Percentiles rank a stretch among this genome's conserved stretches.
These are phyloP conservation scores for Cutaneotrichosporon mucoides DNA, from an alignment of 1,284 basidiomycete species.

Conservation along the genomic window DNA sequence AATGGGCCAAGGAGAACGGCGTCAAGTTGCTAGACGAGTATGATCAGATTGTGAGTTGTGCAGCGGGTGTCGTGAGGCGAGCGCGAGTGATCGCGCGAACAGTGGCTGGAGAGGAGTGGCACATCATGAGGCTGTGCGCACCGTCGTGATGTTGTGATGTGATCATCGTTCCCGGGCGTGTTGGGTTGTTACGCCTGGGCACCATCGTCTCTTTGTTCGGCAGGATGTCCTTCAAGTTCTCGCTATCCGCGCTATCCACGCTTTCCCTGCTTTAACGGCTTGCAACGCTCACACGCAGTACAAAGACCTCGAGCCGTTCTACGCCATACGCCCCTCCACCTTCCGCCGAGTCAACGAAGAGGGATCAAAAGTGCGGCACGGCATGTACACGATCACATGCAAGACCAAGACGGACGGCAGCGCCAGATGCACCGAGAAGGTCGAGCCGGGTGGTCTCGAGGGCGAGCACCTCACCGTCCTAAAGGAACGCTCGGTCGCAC, in stretches of 20 bases:
- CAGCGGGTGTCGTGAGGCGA: not conserved
- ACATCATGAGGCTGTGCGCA: too few species aligned
- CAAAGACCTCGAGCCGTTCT: slow-evolving; percentile 46
- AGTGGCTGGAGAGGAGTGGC: too few species aligned
- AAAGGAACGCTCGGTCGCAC: slow-evolving; percentile 30
- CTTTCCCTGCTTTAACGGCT: not conserved
- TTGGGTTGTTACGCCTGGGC: too few species aligned
- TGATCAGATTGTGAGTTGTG: slow-evolving; percentile 43
- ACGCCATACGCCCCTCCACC: slow-evolving; percentile 29
- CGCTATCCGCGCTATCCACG: too few species aligned
- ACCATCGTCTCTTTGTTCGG: too few species aligned
- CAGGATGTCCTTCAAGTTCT: too few species aligned
- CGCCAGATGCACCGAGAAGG: slow-evolving; percentile 22
- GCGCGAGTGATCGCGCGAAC: too few species aligned
- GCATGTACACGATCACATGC: slow-evolving; percentile 44
- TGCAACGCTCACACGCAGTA: slow-evolving; percentile 20
- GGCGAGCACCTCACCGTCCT: slow-evolving; percentile 31
- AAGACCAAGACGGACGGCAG: slow-evolving; percentile 7
- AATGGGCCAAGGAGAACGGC: slow-evolving; percentile 30
- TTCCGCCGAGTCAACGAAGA: slow-evolving; percentile 22
- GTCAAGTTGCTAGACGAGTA: slow-evolving; percentile 47
- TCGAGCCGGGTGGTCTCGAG: slow-evolving; percentile 31
- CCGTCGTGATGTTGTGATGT: too few species aligned
- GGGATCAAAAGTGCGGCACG: slow-evolving; percentile 23
- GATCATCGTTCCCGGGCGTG: too few species aligned